A percentile compares a stretch with the other conserved stretches of the same genome.
phyloP scores from a whole-genome alignment of 331 rosid genomes.

The Rhamnella rubrinervis region DNA sequence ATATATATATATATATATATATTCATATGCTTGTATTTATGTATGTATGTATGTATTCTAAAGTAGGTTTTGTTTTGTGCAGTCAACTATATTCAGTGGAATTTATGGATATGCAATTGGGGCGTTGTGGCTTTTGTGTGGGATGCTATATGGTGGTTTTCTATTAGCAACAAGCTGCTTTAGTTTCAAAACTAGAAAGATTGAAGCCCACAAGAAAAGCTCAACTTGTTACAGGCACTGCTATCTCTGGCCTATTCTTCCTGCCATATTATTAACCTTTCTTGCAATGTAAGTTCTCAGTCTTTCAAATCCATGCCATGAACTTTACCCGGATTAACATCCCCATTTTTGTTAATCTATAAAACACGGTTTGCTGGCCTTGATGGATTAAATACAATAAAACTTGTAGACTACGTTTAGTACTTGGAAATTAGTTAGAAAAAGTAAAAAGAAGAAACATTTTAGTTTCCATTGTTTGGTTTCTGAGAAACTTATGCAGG shows the following conservation, averaged over 20 bases:
- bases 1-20: neutral
- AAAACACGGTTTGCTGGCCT: too few relatives aligned
- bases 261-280: conserved; percentile 39
- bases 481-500: too few relatives aligned
- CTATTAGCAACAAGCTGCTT: conserved; percentile 15
- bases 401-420: too few relatives aligned
- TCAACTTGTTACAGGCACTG: conserved; percentile 24
- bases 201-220: conserved; percentile 21
- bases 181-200: conserved; percentile 34
- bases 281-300: conserved; percentile 55
- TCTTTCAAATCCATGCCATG: neutral
- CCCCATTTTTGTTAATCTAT: too few relatives aligned
- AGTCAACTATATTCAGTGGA: conserved; percentile 78
- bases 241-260: conserved; percentile 35
- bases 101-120: conserved; percentile 68
- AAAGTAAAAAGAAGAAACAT: too few relatives aligned
- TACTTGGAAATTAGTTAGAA: too few relatives aligned
- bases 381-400: too few relatives aligned
- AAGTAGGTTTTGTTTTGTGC: conserved; percentile 20
- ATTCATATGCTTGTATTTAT: neutral
- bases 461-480: too few relatives aligned
- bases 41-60: conserved; percentile 6
- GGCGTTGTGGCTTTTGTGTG: conserved; percentile 59
- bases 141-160: conserved; percentile 45
- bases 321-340: neutral